A percentile compares a stretch with the other conserved stretches of the same genome.
These are phyloP conservation scores for Tuctoria greenei DNA, from an alignment of 176 grass and related monocot species.

Conservation along the genomic window DNA sequence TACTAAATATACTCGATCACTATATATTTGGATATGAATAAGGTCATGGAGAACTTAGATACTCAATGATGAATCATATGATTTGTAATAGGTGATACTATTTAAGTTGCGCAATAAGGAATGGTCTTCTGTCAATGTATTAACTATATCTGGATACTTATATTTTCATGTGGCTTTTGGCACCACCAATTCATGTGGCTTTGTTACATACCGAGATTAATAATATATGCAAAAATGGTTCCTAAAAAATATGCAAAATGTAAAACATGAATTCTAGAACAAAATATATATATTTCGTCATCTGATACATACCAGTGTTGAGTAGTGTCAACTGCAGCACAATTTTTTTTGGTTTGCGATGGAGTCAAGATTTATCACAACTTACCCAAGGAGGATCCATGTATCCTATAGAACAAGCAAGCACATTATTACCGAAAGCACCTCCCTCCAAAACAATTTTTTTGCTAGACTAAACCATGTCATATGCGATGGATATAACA, in stretches of 20 bases:
- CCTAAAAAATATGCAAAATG: neutral
- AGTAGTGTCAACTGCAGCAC: no score
- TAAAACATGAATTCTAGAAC: neutral
- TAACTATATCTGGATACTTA: neutral
- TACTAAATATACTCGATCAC: constrained; percentile 40
- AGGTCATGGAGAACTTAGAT: constrained; percentile 35
- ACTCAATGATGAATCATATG: constrained; percentile 26
- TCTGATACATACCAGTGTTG: neutral
- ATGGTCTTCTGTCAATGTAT: constrained; percentile 3
- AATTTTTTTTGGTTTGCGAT: no score
- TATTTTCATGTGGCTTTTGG: neutral
- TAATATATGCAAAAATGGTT: no score
- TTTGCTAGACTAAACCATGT: neutral
- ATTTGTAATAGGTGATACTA: constrained; percentile 35
- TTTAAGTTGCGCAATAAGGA: constrained; percentile 31
- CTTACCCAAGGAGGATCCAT: neutral
- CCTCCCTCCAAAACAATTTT: neutral
- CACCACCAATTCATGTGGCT: neutral
- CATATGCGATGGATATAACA: neutral
- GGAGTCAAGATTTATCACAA: neutral
- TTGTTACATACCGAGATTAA: neutral
- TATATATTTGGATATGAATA: constrained; percentile 31
- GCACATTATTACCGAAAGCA: neutral
- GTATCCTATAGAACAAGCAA: neutral
- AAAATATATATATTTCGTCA: neutral